Conservation (phyloP, 176 grass and related monocot genomes). For the Oryza glaberrima region DNA sequence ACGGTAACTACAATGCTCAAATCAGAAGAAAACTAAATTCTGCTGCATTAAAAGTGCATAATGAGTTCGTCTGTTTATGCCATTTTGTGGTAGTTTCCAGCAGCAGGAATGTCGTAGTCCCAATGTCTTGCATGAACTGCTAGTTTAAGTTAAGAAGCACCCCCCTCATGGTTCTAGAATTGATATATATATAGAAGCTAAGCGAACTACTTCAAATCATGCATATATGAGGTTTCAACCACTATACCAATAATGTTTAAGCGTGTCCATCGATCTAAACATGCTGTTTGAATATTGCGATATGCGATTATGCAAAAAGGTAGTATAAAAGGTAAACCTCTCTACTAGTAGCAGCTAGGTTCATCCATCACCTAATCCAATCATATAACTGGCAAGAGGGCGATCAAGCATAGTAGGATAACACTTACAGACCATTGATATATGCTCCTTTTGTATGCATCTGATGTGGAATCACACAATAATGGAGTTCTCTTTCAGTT, state of each 20-base stretch:
- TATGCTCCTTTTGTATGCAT: slow-evolving; percentile 29
- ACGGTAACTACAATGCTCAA: too few relatives aligned
- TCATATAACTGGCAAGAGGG: slow-evolving; percentile 21
- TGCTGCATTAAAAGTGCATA: not conserved
- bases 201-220: slow-evolving; percentile 33
- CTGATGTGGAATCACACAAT: slow-evolving; percentile 51
- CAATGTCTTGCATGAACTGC: slow-evolving; percentile 16
- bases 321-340: not conserved
- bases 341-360: not conserved
- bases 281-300: not conserved
- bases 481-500: slow-evolving; percentile 30
- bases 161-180: not conserved
- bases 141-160: not conserved
- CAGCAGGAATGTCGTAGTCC: slow-evolving; percentile 18
- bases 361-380: slow-evolving; percentile 39
- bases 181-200: slow-evolving; percentile 4
- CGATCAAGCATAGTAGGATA: slow-evolving; percentile 14
- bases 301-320: not conserved
- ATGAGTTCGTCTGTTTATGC: not conserved
- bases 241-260: slow-evolving; percentile 31
- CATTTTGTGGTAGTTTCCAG: not conserved
- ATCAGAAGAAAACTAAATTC: not conserved
- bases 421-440: slow-evolving; percentile 32
- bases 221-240: slow-evolving; percentile 34
- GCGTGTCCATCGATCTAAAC: not conserved